Evolutionary conservation across 257 asterid species (phyloP), one percentile per base, ranked within the genome.

Genomic region (Nicotiana tabacum): DNA sequence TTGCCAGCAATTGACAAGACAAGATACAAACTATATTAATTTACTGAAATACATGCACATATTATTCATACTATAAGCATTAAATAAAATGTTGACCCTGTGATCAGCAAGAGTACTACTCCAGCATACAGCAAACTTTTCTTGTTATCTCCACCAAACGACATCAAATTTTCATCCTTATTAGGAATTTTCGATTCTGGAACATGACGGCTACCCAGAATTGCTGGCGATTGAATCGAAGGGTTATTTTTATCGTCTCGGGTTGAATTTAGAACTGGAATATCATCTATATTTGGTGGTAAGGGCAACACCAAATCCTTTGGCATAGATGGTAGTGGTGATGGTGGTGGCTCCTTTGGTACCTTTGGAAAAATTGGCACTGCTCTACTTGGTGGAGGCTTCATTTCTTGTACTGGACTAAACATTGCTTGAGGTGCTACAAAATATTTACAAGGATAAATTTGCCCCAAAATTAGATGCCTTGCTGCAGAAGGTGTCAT

Each of bases 321-420:
- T 21, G 83, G 77, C 6, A 69, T 66, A 27, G 83, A 66, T 32
- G 78, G 77, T 37, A 27, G 66, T 46, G 77, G 66, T 17, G 16
- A 72, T 46, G 79, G 13, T 24, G 79, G 62, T 7, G 80, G 64
- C 30, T 39, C 77, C 17, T 64, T 62, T 58, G 79, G 80, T 53
- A 58, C 18, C 18, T 51, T 43, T 32, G 84, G 81, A 53, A 69
- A 51, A 30, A 33, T 12, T 35, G 84, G 81, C 4, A 13, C 65
- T 21, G 68, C 81, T 21, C 66, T 82, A 69, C 62, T 64, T 35
- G 84, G 84, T 53, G 84, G 84, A 29, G 56, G 66, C 16, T 60
- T 58, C 65, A 69, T 21, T 82, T 32, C 81, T 56, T 76, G 81
- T 11, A 58, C 18, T 29, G 83, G 66, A 66, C 61, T 37, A 48